phyloP scores from a whole-genome alignment of 306 rosid genomes.

The Pterocarpus santalinus region DNA sequence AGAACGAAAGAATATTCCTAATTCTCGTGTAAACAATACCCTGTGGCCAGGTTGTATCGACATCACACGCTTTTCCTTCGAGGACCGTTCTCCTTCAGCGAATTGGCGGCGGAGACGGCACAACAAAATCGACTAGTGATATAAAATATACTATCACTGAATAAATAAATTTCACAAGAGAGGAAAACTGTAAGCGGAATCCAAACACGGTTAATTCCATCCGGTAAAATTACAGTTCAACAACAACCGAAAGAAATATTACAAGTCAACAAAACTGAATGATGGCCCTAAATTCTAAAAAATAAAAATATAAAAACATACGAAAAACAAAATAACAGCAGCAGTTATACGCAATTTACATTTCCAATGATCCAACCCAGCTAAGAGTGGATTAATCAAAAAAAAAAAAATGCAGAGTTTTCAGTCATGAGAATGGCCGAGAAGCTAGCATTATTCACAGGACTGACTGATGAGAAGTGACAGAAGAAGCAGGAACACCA shows the following conservation, averaged over 20 bases:
- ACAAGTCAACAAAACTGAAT: conserved; percentile 40
- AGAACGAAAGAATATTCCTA: no score
- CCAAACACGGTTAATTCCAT: conserved; percentile 19
- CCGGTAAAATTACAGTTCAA: background rate
- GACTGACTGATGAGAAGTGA: background rate
- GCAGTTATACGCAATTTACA: conserved; percentile 37
- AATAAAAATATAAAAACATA: background rate
- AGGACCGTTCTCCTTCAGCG: background rate
- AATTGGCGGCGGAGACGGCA: background rate
- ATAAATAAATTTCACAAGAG: background rate
- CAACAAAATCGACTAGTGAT: background rate
- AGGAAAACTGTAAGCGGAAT: background rate
- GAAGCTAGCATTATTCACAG: conserved; percentile 10
- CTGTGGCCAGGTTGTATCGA: no score
- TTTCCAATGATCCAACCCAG: conserved; percentile 12
- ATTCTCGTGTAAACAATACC: no score
- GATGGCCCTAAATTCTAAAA: conserved; percentile 6
- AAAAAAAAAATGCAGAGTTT: conserved; percentile 15
- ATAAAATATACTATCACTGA: background rate
- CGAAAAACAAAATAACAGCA: conserved; percentile 7
- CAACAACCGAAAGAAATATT: conserved; percentile 11
- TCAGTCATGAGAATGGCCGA: background rate
- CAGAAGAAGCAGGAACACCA: background rate
- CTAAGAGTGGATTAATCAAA: background rate
- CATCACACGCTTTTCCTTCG: no score